Base-by-base conservation (phyloP, 768 basidiomycete species). In the Russula brevipes region DNA sequence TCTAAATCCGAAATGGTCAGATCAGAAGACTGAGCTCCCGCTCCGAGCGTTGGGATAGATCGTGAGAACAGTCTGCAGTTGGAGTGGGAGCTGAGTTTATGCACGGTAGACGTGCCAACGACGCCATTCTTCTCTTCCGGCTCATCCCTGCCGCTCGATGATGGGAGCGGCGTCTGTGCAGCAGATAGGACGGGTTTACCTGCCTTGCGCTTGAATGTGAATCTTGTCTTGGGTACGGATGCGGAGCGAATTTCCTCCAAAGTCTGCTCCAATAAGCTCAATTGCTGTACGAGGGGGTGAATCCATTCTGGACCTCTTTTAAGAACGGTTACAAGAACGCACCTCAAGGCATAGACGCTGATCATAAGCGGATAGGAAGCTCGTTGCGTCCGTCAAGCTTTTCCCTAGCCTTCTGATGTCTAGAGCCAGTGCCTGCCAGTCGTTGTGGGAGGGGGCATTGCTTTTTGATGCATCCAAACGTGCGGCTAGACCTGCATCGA, bases 271-370 rank as follows among this genome's bases (percentile, higher is more conserved):
- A 91, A 71, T 5, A 72, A 72, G 70, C 83, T 85, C 60, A 92
- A 72, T 82, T 86, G 86, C 91, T 94, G 68, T 33, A 24, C 14
- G 5, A 31, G 11, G 57, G 16, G 24, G 31, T 54, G 38, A 56
- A 31, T 35, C 10, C 19, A 10, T 30, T 30, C 39, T 17, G 36
- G 3, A n/a, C 36, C 14, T 2, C 5, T 57, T 44, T n/a, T 19
- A 36, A 46, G 24, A 12, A 57, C 17, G 16, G 46, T 8, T 38
- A 59, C 38, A 30, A 49, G 57, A 31, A 76, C 84, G 58, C 67
- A 90, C 89, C 69, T 77, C 74, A 71, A 88, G 87, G 70, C 80
- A 87, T 69, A 85, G 85, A 58, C 85, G 80, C 70, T 88, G 89
- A 72, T 91, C 88, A 70, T 89, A 90, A 44, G 80, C 76, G 4